Conservation (phyloP, 208 protist genomes). For the Trichomonas tenax region DNA sequence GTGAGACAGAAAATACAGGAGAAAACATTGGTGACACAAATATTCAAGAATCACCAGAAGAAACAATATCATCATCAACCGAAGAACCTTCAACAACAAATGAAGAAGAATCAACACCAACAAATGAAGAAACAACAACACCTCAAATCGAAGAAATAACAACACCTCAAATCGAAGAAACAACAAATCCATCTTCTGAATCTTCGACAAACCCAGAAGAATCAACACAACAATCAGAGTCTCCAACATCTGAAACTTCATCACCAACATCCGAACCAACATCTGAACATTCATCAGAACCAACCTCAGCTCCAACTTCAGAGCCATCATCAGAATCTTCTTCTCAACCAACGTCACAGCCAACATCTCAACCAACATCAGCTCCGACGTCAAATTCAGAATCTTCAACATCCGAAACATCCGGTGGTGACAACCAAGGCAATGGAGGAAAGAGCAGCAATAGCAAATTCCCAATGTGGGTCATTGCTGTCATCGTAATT, state of each 20-base stretch:
- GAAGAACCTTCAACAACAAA: not conserved
- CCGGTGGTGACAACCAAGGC: not conserved
- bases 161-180: not conserved
- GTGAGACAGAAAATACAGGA: not conserved
- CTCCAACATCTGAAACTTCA: too few species aligned
- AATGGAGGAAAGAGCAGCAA: not conserved
- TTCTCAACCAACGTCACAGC: not conserved
- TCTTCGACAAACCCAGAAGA: too few species aligned
- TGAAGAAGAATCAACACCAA: not conserved
- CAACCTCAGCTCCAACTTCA: not conserved
- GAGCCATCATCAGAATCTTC: not conserved
- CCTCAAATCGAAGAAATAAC: not conserved
- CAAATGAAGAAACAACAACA: not conserved
- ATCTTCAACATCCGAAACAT: not conserved
- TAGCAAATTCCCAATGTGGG: not conserved
- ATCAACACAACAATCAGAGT: too few species aligned
- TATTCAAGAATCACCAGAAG: not conserved
- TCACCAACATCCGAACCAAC: too few species aligned
- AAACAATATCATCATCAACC: not conserved
- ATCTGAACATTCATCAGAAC: too few species aligned
- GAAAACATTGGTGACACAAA: not conserved
- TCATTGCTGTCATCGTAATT: not conserved
- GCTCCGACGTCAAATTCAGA: not conserved
- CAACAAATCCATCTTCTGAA: too few species aligned
- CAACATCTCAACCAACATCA: not conserved